phyloP scores from a whole-genome alignment of 495 filamentous ascomycete genomes.

The Staphylotrichum tortipilum region DNA sequence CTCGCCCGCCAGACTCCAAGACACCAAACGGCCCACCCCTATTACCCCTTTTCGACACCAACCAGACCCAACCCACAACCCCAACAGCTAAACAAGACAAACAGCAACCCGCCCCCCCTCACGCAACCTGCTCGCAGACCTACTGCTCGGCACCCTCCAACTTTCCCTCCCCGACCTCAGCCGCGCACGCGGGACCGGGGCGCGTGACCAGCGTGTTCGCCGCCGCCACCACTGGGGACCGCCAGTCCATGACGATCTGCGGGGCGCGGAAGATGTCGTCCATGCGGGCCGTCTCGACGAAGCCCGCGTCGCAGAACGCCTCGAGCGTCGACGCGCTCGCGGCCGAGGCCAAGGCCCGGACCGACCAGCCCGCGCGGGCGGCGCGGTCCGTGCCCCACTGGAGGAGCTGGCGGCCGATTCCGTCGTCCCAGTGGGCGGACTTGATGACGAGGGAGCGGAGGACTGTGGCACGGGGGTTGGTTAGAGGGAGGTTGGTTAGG shows the following conservation, averaged over 20 bases:
- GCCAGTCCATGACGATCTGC: neutral
- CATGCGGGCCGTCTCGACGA: neutral
- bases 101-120: neutral
- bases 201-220: no score
- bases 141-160: neutral
- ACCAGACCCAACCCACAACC: no score
- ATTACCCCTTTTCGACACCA: no score
- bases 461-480: neutral
- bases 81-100: no score
- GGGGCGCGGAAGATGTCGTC: neutral
- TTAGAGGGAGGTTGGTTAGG: no score
- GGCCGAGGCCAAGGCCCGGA: neutral
- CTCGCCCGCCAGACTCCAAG: no score
- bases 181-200: no score
- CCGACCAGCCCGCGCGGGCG: neutral
- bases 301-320: neutral
- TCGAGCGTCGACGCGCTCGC: neutral
- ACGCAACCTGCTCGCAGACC: neutral
- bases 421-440: neutral
- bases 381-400: neutral
- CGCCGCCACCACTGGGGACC: neutral
- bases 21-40: no score
- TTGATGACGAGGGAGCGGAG: neutral
- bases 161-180: no score
- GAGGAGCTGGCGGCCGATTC: neutral